phyloP scores from a whole-genome alignment of 352 stramenopile genomes.

The Globisporangium megalacanthum region DNA sequence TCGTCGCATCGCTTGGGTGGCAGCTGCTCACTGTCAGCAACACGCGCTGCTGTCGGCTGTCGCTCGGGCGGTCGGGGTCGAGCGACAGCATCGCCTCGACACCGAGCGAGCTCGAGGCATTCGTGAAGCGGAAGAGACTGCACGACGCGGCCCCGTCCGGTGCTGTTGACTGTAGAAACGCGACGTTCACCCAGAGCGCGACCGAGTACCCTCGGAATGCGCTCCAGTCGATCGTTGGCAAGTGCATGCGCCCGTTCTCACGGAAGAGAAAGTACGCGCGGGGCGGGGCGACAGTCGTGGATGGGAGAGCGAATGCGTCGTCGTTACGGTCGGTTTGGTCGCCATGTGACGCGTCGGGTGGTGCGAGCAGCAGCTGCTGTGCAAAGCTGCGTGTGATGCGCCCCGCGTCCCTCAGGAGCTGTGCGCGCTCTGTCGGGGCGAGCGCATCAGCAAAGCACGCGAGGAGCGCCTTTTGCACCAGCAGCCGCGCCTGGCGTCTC shows the following conservation, averaged over 20 bases:
- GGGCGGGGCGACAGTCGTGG: conserved; percentile 30
- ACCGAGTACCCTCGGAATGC: conserved; percentile 78
- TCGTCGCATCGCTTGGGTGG: conserved; percentile 24
- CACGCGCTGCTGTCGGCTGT: conserved; percentile 17
- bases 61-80: conserved; percentile 20
- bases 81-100: conserved; percentile 67
- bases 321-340: neutral
- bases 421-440: conserved; percentile 13
- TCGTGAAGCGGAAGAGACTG: conserved; percentile 69
- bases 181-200: conserved; percentile 65
- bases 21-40: conserved; percentile 55
- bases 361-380: conserved; percentile 20
- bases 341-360: conserved; percentile 13
- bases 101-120: conserved; percentile 57
- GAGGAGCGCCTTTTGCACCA: conserved; percentile 36
- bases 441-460: conserved; percentile 30
- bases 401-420: conserved; percentile 25
- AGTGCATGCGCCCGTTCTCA: conserved; percentile 57
- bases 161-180: conserved; percentile 15
- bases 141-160: conserved; percentile 30
- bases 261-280: conserved; percentile 62
- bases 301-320: conserved; percentile 31
- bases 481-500: conserved; percentile 15
- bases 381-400: conserved; percentile 30
- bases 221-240: conserved; percentile 75